Evolutionary conservation across 164 flowering plant species (phyloP), one percentile per base, ranked within the genome.

Genomic region (Aristolochia fimbriata): DNA sequence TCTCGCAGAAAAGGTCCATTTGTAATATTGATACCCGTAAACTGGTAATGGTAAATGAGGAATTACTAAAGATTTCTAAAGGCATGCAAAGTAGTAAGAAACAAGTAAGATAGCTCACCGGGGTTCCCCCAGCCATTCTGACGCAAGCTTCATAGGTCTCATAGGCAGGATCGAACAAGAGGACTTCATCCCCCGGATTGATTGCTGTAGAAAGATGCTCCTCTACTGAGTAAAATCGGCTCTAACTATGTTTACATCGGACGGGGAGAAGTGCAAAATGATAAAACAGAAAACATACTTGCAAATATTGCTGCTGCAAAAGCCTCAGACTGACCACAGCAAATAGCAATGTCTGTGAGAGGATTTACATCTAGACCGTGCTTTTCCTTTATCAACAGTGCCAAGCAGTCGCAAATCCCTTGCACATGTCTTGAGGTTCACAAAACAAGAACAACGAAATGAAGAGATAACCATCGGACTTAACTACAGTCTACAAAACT

Each of bases 311-410:
- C 71, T 3, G 91, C 90, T 20, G 88, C 92, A 72, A 90, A 85
- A 47, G 97, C 94, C 77, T 87, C 97, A 5, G 90, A 59, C 66
- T 87, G 94, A 22, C 97, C 94, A 68, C 94, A 85, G 66, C 92
- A 85, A 62, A 90, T 78, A 24, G 76, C 88, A 15, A 90, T 68
- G 63, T 83, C 87, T 1, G 83, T 81, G 15, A 62, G 52, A 41
- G 97, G 92, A 41, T 90, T 76, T 52, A 87, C 73, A 48, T 74
- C 74, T 33, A 90, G 61, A 22, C 80, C 80, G 47, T 85, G 76
- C 61, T 64, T 76, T 58, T 76, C 56, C 68, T 85, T 82, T 78
- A 73, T 67, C 47, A 64, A 70, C 33, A 57, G 37, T 0, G 86
- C 86, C 74, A 86, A 71, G 48, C 30, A 60, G 41, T 87, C 87